These are phyloP conservation scores for Solanum tarijense DNA, from an alignment of 257 asterid genomes.

Conservation along the genomic window DNA sequence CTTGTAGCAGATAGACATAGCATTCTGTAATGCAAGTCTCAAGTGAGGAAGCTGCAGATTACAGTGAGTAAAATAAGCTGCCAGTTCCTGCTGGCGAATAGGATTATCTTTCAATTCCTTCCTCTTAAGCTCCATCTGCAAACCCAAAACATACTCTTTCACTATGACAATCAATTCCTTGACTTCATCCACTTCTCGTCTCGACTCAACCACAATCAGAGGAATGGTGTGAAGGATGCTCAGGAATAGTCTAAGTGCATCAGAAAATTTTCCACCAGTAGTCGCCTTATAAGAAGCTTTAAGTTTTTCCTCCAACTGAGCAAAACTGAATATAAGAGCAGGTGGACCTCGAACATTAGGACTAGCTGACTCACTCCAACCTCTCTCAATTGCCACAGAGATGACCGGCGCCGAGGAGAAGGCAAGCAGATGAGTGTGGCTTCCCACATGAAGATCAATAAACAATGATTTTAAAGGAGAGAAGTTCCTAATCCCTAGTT, in stretches of 20 bases:
- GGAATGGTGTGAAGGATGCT: constrained; percentile 71
- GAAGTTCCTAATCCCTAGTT: constrained; percentile 65
- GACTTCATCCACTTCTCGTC: constrained; percentile 80
- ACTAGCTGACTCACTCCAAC: constrained; percentile 63
- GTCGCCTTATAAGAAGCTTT: constrained; percentile 69
- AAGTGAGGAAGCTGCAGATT: constrained; percentile 66
- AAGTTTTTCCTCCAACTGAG: constrained; percentile 74
- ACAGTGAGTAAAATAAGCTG: constrained; percentile 90
- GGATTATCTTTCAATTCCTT: constrained; percentile 61
- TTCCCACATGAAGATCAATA: constrained; percentile 64
- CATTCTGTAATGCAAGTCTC: constrained; percentile 60
- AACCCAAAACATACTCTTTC: constrained; percentile 63
- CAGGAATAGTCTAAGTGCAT: constrained; percentile 51
- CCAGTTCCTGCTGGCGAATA: constrained; percentile 79
- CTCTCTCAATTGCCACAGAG: constrained; percentile 64
- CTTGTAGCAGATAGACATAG: constrained; percentile 56
- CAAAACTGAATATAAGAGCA: constrained; percentile 51
- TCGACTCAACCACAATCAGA: constrained; percentile 59
- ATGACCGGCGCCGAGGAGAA: constrained; percentile 60
- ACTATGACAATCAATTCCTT: constrained; percentile 58
- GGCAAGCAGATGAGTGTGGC: constrained; percentile 70
- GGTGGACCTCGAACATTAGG: constrained; percentile 79
- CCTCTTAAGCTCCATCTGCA: constrained; percentile 77
- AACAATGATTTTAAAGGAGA: constrained; percentile 55
- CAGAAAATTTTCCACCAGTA: constrained; percentile 61